Conservation (phyloP, 2,329 filamentous ascomycete genomes). For the Ascochyta lentis region DNA sequence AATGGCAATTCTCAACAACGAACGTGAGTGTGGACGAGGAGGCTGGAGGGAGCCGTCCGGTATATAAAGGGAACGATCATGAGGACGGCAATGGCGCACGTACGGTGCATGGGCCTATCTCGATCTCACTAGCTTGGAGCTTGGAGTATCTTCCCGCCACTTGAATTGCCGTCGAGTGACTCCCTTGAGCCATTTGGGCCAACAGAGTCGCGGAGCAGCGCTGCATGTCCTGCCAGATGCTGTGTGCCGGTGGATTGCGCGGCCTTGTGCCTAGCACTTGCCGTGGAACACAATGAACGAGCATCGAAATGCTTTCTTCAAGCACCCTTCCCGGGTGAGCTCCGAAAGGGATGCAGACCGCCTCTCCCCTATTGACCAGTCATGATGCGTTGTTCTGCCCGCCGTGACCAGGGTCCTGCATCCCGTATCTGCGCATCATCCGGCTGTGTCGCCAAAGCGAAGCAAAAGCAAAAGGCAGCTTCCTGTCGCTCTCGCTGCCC, state of each 20-base stretch:
- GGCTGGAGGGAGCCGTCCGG: constrained; percentile 22
- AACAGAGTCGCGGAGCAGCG: constrained; percentile 3
- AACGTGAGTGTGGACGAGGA: constrained; percentile 33
- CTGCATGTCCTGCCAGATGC: constrained; percentile 9
- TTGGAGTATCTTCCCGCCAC: constrained; percentile 17
- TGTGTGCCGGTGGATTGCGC: constrained; percentile 17
- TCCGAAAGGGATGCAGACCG: constrained; percentile 11
- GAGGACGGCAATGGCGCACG: constrained; percentile 23
- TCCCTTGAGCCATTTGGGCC: constrained; percentile 13
- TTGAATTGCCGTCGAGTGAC: constrained; percentile 11
- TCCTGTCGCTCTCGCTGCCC: constrained; percentile 20
- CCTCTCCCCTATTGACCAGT: neutral
- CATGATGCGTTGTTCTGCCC: constrained; percentile 10
- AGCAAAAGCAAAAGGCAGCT: constrained; percentile 17
- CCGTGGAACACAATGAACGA: constrained; percentile 11
- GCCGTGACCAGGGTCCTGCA: constrained; percentile 11
- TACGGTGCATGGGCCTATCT: constrained; percentile 19
- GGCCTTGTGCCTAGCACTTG: constrained; percentile 7
- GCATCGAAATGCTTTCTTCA: constrained; percentile 5
- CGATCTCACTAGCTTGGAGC: constrained; percentile 17
- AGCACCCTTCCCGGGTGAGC: constrained; percentile 15
- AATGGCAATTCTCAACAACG: constrained; percentile 31
- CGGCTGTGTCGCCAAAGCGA: constrained; percentile 15
- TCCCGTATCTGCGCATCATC: constrained; percentile 20
- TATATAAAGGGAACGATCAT: constrained; percentile 41